Conservation (phyloP, 2,329 filamentous ascomycete genomes). For the Trichothecium roseum region DNA sequence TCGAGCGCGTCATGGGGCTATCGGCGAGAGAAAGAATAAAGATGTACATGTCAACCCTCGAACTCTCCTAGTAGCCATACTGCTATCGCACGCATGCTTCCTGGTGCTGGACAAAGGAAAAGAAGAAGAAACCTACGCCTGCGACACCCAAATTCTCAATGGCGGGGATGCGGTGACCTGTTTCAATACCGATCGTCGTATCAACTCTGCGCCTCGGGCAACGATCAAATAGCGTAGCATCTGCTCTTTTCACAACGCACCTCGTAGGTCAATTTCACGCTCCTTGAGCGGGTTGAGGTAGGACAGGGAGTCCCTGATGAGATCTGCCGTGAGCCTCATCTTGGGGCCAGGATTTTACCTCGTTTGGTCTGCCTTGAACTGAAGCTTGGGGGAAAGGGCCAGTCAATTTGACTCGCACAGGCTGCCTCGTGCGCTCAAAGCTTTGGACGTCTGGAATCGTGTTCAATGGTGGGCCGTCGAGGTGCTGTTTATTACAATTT, state of each 20-base stretch:
- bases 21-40: slow-evolving; percentile 2
- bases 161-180: slow-evolving; percentile 94
- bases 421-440: no score
- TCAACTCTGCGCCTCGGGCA: slow-evolving; percentile 64
- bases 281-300: slow-evolving; percentile 99
- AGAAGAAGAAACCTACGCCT: slow-evolving; percentile 50
- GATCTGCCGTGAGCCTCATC: slow-evolving; percentile 93
- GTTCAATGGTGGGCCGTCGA: no score
- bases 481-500: no score
- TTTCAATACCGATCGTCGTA: slow-evolving; percentile 45
- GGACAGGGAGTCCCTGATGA: slow-evolving; percentile 88
- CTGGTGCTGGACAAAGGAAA: not conserved
- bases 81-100: no score
- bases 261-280: slow-evolving; percentile 97
- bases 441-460: no score
- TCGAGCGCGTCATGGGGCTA: slow-evolving; percentile 95
- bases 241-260: slow-evolving; percentile 91
- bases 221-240: slow-evolving; percentile 68
- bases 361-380: not conserved
- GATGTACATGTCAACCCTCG: slow-evolving; percentile 1
- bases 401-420: no score
- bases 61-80: no score
- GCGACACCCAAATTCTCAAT: slow-evolving; percentile 98
- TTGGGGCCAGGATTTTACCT: slow-evolving; percentile 16
- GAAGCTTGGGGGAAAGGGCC: no score